These are phyloP conservation scores for Paraglomus occultum DNA, from an alignment of 192 early-diverging fungal genomes.

Conservation along the genomic window DNA sequence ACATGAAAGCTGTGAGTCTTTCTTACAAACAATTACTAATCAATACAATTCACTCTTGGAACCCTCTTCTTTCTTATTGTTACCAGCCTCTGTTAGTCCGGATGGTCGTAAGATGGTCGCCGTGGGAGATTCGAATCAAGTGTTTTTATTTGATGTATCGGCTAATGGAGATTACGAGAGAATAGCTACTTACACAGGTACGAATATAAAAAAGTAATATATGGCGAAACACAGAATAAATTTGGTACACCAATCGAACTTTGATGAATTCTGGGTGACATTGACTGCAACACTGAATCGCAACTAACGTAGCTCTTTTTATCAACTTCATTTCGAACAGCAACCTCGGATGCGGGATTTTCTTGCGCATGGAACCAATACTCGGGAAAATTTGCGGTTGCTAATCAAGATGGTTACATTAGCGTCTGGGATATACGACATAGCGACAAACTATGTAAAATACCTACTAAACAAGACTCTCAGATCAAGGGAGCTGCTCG, in stretches of 20 bases:
- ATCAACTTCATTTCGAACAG: constrained; percentile 35
- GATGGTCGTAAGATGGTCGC: constrained; percentile 90
- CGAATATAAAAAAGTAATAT: not conserved
- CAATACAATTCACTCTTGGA: not conserved
- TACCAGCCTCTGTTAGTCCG: constrained; percentile 77
- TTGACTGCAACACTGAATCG: too few relatives aligned
- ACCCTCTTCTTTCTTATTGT: not conserved
- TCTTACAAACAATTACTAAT: not conserved
- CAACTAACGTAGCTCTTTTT: not conserved
- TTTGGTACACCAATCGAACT: constrained; percentile 9
- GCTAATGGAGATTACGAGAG: constrained; percentile 64
- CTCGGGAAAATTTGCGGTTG: constrained; percentile 93
- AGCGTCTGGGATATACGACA: constrained; percentile 90
- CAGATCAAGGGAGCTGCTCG: constrained; percentile 71
- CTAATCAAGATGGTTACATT: constrained; percentile 90
- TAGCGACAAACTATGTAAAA: constrained; percentile 72
- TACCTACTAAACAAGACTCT: constrained; percentile 50
- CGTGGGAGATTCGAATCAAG: constrained; percentile 86
- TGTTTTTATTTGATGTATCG: constrained; percentile 81
- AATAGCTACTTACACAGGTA: constrained; percentile 74
- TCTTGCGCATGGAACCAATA: constrained; percentile 94
- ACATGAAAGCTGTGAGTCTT: constrained; percentile 13
- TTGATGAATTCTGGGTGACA: too few relatives aligned
- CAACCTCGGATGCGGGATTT: constrained; percentile 82
- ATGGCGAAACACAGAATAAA: not conserved